phyloP scores from a whole-genome alignment of 225 moss, liverwort and hornwort species.

The Pseudoscleropodium purum region DNA sequence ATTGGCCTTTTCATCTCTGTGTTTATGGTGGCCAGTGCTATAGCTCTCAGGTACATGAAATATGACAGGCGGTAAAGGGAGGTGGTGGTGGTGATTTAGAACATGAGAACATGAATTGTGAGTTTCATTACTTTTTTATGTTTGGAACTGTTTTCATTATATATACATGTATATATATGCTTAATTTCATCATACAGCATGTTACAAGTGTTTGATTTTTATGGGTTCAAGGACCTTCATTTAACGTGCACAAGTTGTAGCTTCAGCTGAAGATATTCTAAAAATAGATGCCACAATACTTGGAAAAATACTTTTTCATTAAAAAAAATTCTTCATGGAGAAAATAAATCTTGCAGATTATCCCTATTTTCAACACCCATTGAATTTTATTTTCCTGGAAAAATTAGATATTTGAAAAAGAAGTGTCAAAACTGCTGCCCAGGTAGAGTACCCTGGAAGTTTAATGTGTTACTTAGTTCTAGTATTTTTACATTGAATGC shows the following conservation, averaged over 20 bases:
- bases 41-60: background rate
- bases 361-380: too few species aligned
- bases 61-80: background rate
- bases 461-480: too few species aligned
- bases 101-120: background rate
- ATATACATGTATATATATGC: too few species aligned
- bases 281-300: background rate
- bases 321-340: background rate
- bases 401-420: background rate
- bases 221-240: background rate
- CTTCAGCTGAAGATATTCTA: background rate
- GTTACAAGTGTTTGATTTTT: background rate
- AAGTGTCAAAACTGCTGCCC: background rate
- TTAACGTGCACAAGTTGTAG: background rate
- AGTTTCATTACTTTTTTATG: background rate
- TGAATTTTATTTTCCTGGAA: background rate
- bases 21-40: background rate
- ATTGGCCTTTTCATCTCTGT: background rate
- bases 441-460: background rate
- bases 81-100: background rate
- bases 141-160: background rate
- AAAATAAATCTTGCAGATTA: background rate
- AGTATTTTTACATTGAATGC: background rate
- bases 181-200: background rate
- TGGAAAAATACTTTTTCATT: background rate